Base-by-base conservation (phyloP, 352 stramenopile species). In the Phytophthora multivora region DNA sequence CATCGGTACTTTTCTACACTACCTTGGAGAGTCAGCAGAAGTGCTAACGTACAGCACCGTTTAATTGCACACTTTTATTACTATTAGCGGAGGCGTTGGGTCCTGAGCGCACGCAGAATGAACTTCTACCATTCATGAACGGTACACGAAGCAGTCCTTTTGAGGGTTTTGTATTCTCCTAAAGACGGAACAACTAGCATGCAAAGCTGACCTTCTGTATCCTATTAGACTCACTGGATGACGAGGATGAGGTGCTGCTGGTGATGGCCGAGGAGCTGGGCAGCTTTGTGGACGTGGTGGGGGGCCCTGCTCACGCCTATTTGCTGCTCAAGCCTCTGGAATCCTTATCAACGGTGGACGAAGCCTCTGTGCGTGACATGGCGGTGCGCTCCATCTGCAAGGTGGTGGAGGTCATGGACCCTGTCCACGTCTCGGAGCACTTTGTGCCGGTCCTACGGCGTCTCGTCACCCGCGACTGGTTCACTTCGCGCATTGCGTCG, bases 101-200 rank as follows among this genome's bases (percentile, higher is more conserved):
- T 5, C 79, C 81, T 6, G 81, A 98, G 46, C 87, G 95, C 35
- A 97, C 93, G 51, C 79, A 90, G 42, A 83, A 96, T 36, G 98
- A 99, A 80, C 80, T 99, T 13, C 65, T 99, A n/a, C 97, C 98
- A 2, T 99, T 99, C 66, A 77, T 99, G 33, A 96, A 96, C 59
- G 90, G 90, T 95, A 66, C 49, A 71, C 23, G 42, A 18, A 16
- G 5, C 21, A 28, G 19, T 13, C 2, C 21, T 30, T 59, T 45
- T 51, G 19, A n/a, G 19, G 45, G 12, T n/a, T 59, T 60, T 6
- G 18, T 43, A 31, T 26, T 8, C 25, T 49, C 23, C 3, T 25
- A 12, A 10, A 42, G 2, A 41, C 33, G 7, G 30, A 51, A 19
- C 11, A 45, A 18, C 18, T 33, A 11, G 13, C 13, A 39, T 19